Evolutionary conservation across 345 rosid species (phyloP), one percentile per base, ranked within the genome.

Genomic region (Brassica rapa): DNA sequence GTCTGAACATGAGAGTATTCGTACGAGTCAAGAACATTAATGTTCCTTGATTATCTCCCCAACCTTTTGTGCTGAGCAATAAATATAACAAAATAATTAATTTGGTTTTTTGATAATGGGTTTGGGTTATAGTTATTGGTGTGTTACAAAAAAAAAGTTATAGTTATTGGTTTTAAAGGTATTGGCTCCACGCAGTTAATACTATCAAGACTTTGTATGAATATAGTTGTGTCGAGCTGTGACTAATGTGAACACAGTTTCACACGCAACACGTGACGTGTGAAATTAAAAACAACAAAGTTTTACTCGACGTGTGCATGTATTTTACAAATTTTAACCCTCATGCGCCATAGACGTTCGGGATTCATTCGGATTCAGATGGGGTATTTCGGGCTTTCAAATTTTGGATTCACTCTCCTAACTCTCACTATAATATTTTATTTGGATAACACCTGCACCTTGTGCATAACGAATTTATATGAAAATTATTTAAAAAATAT

Each of bases 211-310:
- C 79, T 80, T 80, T 80, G 66, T 74, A 80, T 80, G 79, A 73
- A 74, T 80, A 74, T 73, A 74, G 82, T 79, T 80, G 78, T 73
- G 51, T 69, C 16, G 41, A 74, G 82, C 82, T 80, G 82, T 80
- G 70, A 68, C 66, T 5, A 75, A 67, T 71, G 81, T 72, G 76
- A 79, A 79, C 77, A 75, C 72, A 86, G 89, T 53, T 63, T 60
- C 75, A 80, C 79, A 74, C 23, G 69, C 16, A 62, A 74, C 79
- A 69, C 67, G 71, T 80, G 82, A 79, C 62, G 65, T 67, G 67
- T 74, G 79, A 74, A 73, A 11, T 23, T 4, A 68, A 51, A 9
- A 25, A 21, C 14, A 35, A 27, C 30, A 68, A 37, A 46, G 0
- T 5, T 70, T 55, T 55, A 21, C 16, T 37, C 46, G 67, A 41